Conservation (phyloP, 805 yeast species). For the Hanseniaspora lachancei region DNA sequence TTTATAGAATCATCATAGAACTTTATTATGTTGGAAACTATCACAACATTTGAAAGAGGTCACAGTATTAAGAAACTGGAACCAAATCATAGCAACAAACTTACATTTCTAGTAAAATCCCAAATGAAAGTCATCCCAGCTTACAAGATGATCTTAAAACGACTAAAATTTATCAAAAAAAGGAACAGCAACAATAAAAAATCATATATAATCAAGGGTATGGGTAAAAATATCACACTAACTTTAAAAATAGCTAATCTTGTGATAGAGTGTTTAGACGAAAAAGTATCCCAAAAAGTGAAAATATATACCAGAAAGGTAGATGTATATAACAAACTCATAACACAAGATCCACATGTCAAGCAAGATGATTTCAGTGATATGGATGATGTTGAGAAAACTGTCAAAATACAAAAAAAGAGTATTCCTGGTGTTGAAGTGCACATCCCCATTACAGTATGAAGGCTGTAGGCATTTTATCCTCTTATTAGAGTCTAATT, state of each 20-base stretch:
- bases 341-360: neutral
- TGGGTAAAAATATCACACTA: constrained; percentile 4
- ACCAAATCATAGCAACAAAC: constrained; percentile 35
- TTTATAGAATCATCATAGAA: neutral
- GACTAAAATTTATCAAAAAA: constrained; percentile 16
- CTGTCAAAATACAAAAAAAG: neutral
- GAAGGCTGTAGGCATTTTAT: neutral
- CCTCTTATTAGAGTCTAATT: neutral
- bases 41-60: constrained; percentile 45
- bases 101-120: neutral
- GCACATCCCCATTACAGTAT: neutral
- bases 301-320: constrained; percentile 8
- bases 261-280: constrained; percentile 4
- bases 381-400: neutral
- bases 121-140: constrained; percentile 8
- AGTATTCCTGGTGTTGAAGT: constrained; percentile 6
- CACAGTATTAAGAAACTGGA: constrained; percentile 74
- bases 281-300: neutral
- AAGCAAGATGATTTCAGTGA: constrained; percentile 3
- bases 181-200: neutral
- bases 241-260: constrained; percentile 5
- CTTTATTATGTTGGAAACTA: neutral
- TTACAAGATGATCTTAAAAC: constrained; percentile 12
- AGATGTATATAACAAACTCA: constrained; percentile 1
- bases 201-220: constrained; percentile 5